phyloP scores from a whole-genome alignment of 371 early-diverging fungal genomes.

The Apophysomyces ossiformis region DNA sequence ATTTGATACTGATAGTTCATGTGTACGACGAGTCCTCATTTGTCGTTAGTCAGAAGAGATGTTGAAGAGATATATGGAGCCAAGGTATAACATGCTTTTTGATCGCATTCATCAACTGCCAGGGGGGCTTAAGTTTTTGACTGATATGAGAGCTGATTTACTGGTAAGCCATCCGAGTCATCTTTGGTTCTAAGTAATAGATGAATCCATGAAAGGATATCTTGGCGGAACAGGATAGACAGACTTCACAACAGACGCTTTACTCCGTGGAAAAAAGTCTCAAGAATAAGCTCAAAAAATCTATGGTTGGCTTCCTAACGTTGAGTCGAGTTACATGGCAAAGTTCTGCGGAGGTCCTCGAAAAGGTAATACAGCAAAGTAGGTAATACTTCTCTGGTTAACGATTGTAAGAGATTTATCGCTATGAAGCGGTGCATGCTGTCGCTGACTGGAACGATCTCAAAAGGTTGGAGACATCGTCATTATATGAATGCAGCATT shows the following conservation, averaged over 20 bases:
- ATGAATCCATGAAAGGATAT: conserved; percentile 4
- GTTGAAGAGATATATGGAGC: conserved; percentile 66
- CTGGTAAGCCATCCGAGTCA: conserved; percentile 41
- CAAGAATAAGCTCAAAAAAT: conserved; percentile 61
- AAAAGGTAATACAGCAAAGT: conserved; percentile 60
- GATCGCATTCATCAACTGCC: conserved; percentile 74
- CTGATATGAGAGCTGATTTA: conserved; percentile 74
- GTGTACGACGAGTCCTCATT: not conserved
- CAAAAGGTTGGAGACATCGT: conserved; percentile 54
- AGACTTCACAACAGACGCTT: not conserved
- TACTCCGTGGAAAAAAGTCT: conserved; percentile 58
- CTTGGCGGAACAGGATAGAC: conserved; percentile 15
- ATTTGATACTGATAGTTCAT: no score
- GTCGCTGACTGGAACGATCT: conserved; percentile 76
- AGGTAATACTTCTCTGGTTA: conserved; percentile 3
- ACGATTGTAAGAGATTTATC: conserved; percentile 52
- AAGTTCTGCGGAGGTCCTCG: conserved; percentile 74
- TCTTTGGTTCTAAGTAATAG: no score
- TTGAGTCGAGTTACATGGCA: conserved; percentile 82
- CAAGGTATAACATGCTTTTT: conserved; percentile 70
- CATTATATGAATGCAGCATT: not conserved
- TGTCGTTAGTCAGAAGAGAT: conserved; percentile 49
- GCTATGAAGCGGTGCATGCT: conserved; percentile 86
- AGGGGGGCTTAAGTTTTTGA: conserved; percentile 75
- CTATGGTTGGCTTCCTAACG: conserved; percentile 72